A percentile compares a stretch with the other conserved stretches of the same genome.
Conservation (phyloP, 805 yeast genomes). For the Lachancea dasiensis region DNA sequence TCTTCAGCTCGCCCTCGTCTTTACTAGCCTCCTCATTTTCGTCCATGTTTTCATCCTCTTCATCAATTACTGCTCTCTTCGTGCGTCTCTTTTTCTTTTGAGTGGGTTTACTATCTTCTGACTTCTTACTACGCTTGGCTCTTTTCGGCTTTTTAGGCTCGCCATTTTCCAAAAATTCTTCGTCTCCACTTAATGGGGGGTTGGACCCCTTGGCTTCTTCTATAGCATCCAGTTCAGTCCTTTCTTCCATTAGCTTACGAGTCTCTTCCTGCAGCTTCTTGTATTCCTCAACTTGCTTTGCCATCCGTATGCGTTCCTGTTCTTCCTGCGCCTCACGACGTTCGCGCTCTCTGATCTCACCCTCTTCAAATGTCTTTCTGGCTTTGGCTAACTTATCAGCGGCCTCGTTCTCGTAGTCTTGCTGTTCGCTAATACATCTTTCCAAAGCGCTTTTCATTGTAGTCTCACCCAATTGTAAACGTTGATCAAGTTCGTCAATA, state of each 20-base stretch:
- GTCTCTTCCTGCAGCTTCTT: conserved; percentile 51
- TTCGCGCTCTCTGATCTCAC: conserved; percentile 41
- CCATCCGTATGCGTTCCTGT: conserved; percentile 39
- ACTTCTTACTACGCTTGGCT: conserved; percentile 20
- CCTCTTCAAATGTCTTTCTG: conserved; percentile 55
- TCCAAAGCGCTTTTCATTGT: conserved; percentile 69
- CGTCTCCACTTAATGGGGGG: conserved; percentile 32
- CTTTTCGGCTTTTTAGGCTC: conserved; percentile 27
- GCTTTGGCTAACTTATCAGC: conserved; percentile 68
- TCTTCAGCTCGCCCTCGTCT: conserved; percentile 27
- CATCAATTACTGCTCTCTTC: conserved; percentile 42
- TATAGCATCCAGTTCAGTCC: conserved; percentile 40
- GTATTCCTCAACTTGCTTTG: conserved; percentile 47
- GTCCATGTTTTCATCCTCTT: conserved; percentile 34
- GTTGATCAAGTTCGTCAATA: conserved; percentile 68
- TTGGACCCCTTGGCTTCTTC: conserved; percentile 36
- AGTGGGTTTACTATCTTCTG: conserved; percentile 18
- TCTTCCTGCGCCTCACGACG: conserved; percentile 46
- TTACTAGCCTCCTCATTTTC: conserved; percentile 14
- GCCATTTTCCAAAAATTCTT: conserved; percentile 30
- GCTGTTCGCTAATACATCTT: conserved; percentile 65
- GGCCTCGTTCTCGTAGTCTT: conserved; percentile 52
- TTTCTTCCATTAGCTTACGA: conserved; percentile 50
- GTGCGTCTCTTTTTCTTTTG: conserved; percentile 33
- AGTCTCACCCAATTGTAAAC: conserved; percentile 79